phyloP scores from a whole-genome alignment of 371 early-diverging fungal genomes.

The Mortierella sp. region DNA sequence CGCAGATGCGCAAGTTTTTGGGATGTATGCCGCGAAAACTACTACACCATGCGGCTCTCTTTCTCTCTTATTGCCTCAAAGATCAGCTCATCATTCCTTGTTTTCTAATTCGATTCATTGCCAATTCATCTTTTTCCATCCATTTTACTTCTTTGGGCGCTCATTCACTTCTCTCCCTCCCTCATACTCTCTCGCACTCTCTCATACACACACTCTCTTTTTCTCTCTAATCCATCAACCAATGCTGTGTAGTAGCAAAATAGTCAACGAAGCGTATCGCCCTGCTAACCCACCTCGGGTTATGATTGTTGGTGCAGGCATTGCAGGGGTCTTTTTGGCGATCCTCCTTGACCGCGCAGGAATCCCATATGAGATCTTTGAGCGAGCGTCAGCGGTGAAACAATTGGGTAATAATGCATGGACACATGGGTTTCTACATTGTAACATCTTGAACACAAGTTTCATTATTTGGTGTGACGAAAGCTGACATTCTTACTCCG shows the following conservation, averaged over 20 bases:
- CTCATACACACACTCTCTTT: too few relatives aligned
- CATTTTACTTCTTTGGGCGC: too few relatives aligned
- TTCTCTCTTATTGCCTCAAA: too few relatives aligned
- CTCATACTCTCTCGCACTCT: too few relatives aligned
- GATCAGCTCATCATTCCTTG: too few relatives aligned
- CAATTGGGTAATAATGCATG: slow-evolving; percentile 30
- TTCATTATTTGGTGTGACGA: not conserved
- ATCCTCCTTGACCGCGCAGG: slow-evolving; percentile 30
- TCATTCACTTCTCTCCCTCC: too few relatives aligned
- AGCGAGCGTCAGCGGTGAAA: slow-evolving; percentile 30
- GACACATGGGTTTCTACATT: not conserved
- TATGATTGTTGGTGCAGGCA: slow-evolving; percentile 33
- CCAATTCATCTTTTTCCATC: too few relatives aligned
- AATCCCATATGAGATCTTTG: slow-evolving; percentile 27
- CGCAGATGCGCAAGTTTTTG: too few relatives aligned
- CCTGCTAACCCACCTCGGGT: slow-evolving; percentile 18
- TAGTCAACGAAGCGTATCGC: slow-evolving; percentile 4
- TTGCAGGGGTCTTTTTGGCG: slow-evolving; percentile 27
- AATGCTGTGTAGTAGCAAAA: not conserved
- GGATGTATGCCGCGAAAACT: too few relatives aligned
- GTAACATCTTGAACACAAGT: not conserved
- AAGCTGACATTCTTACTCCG: not conserved
- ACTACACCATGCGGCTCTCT: too few relatives aligned
- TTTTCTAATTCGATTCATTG: too few relatives aligned
- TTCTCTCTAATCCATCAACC: too few relatives aligned